These are phyloP conservation scores for Poa pratensis DNA, from an alignment of 176 grass and related monocot genomes.

Conservation along the genomic window DNA sequence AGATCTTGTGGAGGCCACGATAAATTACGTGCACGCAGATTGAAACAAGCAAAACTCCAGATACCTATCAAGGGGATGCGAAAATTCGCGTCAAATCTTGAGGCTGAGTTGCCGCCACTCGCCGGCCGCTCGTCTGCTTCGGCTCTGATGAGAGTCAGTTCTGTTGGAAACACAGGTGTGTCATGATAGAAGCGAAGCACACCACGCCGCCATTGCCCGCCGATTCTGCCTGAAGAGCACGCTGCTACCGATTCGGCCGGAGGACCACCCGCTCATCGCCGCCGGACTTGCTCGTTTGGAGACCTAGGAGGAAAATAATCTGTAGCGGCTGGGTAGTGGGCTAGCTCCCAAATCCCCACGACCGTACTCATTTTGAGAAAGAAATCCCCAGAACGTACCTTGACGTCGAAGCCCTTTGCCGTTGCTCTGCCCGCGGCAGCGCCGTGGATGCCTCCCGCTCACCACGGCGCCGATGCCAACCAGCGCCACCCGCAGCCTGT, in stretches of 20 bases:
- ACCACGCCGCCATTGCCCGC: neutral
- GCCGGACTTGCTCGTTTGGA: neutral
- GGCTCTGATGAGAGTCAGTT: no score
- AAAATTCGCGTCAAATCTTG: no score
- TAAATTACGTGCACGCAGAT: no score
- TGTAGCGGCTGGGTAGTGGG: neutral
- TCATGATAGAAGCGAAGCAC: neutral
- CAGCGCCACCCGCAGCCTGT: no score
- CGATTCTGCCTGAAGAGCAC: neutral
- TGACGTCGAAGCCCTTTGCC: no score
- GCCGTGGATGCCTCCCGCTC: no score
- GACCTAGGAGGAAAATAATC: neutral
- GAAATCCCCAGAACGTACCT: no score
- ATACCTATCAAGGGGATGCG: neutral
- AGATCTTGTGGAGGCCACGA: no score
- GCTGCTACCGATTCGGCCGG: neutral
- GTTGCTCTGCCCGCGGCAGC: no score
- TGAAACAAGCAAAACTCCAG: no score
- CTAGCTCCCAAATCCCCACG: neutral
- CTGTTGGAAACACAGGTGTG: neutral
- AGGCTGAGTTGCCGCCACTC: neutral
- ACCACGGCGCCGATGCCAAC: no score
- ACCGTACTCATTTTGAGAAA: neutral
- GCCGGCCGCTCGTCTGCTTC: no score
- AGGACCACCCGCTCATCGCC: neutral